phyloP scores from a whole-genome alignment of 192 early-diverging fungal species.

The Backusella morwellensis region DNA sequence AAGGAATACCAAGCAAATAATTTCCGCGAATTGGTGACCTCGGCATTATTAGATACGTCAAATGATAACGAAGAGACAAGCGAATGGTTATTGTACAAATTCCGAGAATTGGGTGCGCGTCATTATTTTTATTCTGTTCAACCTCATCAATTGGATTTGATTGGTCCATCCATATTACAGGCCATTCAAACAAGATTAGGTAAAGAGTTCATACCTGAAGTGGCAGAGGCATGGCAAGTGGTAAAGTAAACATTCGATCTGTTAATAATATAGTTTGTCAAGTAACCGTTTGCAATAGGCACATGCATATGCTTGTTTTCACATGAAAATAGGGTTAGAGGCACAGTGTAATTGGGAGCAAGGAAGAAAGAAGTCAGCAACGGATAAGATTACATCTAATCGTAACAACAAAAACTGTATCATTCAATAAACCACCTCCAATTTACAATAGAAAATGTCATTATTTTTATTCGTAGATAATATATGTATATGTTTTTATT shows the following conservation, averaged over 20 bases:
- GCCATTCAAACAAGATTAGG: conserved; percentile 1
- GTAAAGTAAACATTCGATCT: not conserved
- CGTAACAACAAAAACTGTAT: not conserved
- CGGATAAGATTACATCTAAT: not conserved
- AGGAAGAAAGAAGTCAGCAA: not conserved
- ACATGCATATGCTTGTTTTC: conserved; percentile 9
- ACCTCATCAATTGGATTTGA: conserved; percentile 13
- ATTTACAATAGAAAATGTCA: not conserved
- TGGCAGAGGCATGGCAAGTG: conserved; percentile 19
- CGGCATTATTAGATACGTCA: not conserved
- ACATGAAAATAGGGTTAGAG: conserved; percentile 21
- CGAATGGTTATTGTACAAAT: conserved; percentile 4
- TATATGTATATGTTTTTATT: not conserved
- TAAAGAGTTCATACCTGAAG: conserved; percentile 17
- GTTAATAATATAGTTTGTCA: not conserved
- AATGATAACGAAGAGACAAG: not conserved
- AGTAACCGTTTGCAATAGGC: conserved; percentile 9
- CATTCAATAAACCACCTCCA: not conserved
- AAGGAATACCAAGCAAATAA: not conserved
- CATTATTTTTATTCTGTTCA: conserved; percentile 7
- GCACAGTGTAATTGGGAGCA: not conserved
- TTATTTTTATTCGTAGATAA: not conserved
- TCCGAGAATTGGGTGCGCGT: conserved; percentile 5
- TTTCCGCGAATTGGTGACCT: not conserved
- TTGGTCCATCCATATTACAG: conserved; percentile 13